Base-by-base conservation (phyloP, 2,329 filamentous ascomycete species). In the Myrmaecium sp. region DNA sequence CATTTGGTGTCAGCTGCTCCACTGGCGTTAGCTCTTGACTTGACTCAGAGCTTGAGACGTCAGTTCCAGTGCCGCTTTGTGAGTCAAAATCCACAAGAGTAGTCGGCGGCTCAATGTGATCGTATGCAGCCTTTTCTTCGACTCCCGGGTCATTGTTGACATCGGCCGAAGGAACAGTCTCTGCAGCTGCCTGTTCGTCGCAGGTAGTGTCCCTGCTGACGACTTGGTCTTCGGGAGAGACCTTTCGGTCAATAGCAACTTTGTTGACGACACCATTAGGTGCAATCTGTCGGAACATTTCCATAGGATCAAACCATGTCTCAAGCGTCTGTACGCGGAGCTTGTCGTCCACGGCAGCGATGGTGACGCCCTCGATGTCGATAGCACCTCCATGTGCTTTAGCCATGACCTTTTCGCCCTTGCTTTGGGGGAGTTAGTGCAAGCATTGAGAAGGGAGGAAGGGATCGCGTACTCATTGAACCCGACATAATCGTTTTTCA, bases 271-370 rank as follows among this genome's bases (percentile, higher is more conserved):
- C 47, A 6, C 61, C 60, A 9, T 57, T 38, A 0, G 59, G 58
- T 2, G 60, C 60, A 26, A 76, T 74, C 50, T 75, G 70, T 4
- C 67, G 55, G 41, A 76, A 76, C 69, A 76, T 72, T 21, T 69
- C 62, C 41, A 73, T 49, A 0, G 72, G 67, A 38, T 76, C 71
- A 36, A 72, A 74, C 61, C 67, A 76, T 0, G 69, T 70, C 33
- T 74, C 66, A 3, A 76, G 55, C 11, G 52, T 55, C 35, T 66
- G 57, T 3, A 77, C 47, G 31, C 68, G 62, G 21, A 75, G 48
- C 32, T 62, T 60, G 9, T 69, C 65, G 37, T 75, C 68, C 5
- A 77, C 62, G 12, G 58, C 58, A 7, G 71, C 73, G 9, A 74
- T 57, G 0, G 66, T 69, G 17, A 76, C 52, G 4, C 72, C 72